A percentile compares a stretch with the other conserved stretches of the same genome.
Conservation (phyloP, 228 moss, liverwort and hornwort genomes). For the Sphagnum fallax region DNA sequence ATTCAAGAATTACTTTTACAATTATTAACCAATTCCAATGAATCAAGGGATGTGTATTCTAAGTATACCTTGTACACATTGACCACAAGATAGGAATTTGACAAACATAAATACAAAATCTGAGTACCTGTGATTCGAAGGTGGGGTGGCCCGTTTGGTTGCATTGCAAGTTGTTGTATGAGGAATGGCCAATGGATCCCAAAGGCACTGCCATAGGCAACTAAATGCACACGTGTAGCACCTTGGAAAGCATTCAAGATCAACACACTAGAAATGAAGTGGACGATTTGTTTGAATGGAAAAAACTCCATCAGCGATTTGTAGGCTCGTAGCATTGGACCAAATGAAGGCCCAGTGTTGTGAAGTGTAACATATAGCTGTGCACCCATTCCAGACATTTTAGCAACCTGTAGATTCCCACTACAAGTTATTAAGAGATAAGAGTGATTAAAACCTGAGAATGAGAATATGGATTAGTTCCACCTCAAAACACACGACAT, state of each 20-base stretch:
- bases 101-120: too few relatives aligned
- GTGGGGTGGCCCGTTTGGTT: constrained; percentile 49
- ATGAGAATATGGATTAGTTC: too few relatives aligned
- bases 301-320: constrained; percentile 18
- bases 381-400: constrained; percentile 37
- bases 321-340: constrained; percentile 27
- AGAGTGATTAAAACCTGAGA: too few relatives aligned
- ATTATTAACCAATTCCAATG: constrained; percentile 5
- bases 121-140: constrained; percentile 49
- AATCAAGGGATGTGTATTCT: background rate
- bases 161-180: constrained; percentile 26
- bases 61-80: too few relatives aligned
- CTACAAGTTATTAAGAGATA: too few relatives aligned
- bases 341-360: constrained; percentile 20
- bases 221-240: constrained; percentile 13
- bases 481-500: too few relatives aligned
- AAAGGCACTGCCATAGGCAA: constrained; percentile 57
- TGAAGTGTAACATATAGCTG: constrained; percentile 24
- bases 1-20: background rate
- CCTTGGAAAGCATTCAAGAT: constrained; percentile 10
- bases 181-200: constrained; percentile 66
- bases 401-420: constrained; percentile 14
- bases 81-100: too few relatives aligned
- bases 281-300: constrained; percentile 27
- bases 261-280: constrained; percentile 16